Percentiles rank a stretch among this genome's conserved stretches.
Evolutionary conservation across 2,329 filamentous ascomycete species (phyloP).

Genomic region (Fusarium sp.): DNA sequence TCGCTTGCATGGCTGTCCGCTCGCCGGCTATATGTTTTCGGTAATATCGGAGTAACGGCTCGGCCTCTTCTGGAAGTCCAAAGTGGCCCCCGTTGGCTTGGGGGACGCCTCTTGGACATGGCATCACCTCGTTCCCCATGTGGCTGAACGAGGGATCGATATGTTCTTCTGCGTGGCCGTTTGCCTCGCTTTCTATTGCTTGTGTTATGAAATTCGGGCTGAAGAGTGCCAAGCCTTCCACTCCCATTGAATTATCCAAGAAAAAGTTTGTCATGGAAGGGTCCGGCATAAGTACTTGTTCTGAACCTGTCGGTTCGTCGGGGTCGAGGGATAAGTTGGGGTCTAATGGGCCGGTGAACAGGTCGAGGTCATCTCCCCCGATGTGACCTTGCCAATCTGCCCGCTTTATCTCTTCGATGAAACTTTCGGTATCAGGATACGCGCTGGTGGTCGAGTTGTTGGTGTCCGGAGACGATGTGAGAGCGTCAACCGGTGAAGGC

Average conservation of each 20-base stretch:
- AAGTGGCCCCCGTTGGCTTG: background rate
- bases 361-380: slow-evolving; percentile 36
- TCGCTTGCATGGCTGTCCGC: slow-evolving; percentile 46
- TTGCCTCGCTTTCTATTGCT: slow-evolving; percentile 33
- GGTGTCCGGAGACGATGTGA: slow-evolving; percentile 27
- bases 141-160: background rate
- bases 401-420: slow-evolving; percentile 42
- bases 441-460: slow-evolving; percentile 29
- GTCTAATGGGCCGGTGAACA: slow-evolving; percentile 39
- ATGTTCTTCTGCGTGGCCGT: background rate
- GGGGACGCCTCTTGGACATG: slow-evolving; percentile 6
- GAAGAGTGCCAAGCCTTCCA: slow-evolving; percentile 40
- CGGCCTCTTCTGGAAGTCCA: slow-evolving; percentile 43
- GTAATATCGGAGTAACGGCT: slow-evolving; percentile 50
- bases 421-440: slow-evolving; percentile 35
- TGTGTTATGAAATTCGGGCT: slow-evolving; percentile 44
- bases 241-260: slow-evolving; percentile 40
- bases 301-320: slow-evolving; percentile 6
- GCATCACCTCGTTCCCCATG: background rate
- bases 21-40: slow-evolving; percentile 48
- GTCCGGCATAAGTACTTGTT: slow-evolving; percentile 30
- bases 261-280: slow-evolving; percentile 34
- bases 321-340: slow-evolving; percentile 14
- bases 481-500: background rate
- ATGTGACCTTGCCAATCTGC: slow-evolving; percentile 44